These are phyloP conservation scores for Persicaria tinctoria DNA, from an alignment of 148 eudicot species.

Conservation along the genomic window DNA sequence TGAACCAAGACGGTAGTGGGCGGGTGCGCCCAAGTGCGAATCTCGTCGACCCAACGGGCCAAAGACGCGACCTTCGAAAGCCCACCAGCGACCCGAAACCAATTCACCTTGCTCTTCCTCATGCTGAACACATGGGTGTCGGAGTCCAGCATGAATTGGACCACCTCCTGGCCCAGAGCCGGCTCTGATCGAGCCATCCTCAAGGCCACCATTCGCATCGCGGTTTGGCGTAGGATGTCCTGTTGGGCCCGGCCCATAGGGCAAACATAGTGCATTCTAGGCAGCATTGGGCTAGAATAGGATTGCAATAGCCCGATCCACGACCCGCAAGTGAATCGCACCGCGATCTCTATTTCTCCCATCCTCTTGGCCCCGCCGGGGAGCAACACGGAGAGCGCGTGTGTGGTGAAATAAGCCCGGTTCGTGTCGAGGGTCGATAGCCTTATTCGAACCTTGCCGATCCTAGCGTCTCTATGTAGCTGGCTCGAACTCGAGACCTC, in stretches of 20 bases:
- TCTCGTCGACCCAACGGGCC: constrained; percentile 54
- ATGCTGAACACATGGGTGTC: constrained; percentile 84
- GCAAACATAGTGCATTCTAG: constrained; percentile 79
- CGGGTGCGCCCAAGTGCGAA: constrained; percentile 68
- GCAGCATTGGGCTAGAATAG: constrained; percentile 69
- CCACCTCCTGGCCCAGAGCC: constrained; percentile 73
- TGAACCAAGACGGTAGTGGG: constrained; percentile 72
- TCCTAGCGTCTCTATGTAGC: constrained; percentile 46
- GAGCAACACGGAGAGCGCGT: constrained; percentile 54
- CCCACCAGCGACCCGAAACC: constrained; percentile 67
- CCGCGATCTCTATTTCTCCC: constrained; percentile 78
- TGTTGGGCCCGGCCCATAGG: constrained; percentile 75
- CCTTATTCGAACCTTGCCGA: constrained; percentile 68
- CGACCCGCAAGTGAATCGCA: constrained; percentile 71
- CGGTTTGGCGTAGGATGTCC: constrained; percentile 67
- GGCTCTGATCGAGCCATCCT: constrained; percentile 78
- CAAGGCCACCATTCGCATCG: constrained; percentile 62
- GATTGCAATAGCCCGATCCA: constrained; percentile 72
- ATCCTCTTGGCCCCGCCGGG: constrained; percentile 63
- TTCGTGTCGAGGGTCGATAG: constrained; percentile 68
- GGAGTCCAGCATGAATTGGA: constrained; percentile 73
- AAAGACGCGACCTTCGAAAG: constrained; percentile 54
- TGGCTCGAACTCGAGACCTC: constrained; percentile 31
- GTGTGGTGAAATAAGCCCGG: constrained; percentile 47
- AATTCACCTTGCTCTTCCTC: constrained; percentile 82